Percentiles rank a stretch among this genome's conserved stretches.
phyloP scores from a whole-genome alignment of 2,329 filamentous ascomycete genomes.

The Rasamsonia emersonii region DNA sequence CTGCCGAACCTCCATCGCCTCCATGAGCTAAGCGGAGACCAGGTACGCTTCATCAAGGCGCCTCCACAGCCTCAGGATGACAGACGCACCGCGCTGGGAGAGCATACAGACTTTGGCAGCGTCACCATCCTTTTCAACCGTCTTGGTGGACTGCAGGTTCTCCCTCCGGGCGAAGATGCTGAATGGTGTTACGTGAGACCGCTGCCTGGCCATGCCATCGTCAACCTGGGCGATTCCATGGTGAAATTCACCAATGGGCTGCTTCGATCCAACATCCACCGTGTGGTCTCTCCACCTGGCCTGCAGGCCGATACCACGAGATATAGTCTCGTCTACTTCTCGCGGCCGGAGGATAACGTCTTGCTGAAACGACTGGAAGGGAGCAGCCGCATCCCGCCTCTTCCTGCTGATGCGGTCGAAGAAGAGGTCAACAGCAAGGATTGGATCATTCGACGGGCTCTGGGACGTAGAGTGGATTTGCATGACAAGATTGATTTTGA shows the following conservation, averaged over 20 bases:
- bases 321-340: constrained; percentile 49
- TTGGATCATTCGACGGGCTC: constrained; percentile 33
- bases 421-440: constrained; percentile 33
- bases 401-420: constrained; percentile 22
- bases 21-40: constrained; percentile 38
- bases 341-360: constrained; percentile 42
- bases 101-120: constrained; percentile 50
- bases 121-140: constrained; percentile 51
- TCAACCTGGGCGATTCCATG: constrained; percentile 38
- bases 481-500: constrained; percentile 22
- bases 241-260: constrained; percentile 37
- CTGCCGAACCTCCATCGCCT: constrained; percentile 41
- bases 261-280: constrained; percentile 37
- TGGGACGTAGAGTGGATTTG: constrained; percentile 25
- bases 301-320: constrained; percentile 36
- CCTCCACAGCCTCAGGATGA: constrained; percentile 39
- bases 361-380: constrained; percentile 32
- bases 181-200: constrained; percentile 48
- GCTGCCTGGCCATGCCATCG: constrained; percentile 37
- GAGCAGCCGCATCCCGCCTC: constrained; percentile 23
- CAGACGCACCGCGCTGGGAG: constrained; percentile 37
- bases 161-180: constrained; percentile 32
- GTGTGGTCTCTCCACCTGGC: constrained; percentile 43
- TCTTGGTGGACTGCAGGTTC: constrained; percentile 47
- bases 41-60: constrained; percentile 46